A percentile compares a stretch with the other conserved stretches of the same genome.
Conservation (phyloP, 1,139 yeast species). For the Nematodospora anomalae region DNA sequence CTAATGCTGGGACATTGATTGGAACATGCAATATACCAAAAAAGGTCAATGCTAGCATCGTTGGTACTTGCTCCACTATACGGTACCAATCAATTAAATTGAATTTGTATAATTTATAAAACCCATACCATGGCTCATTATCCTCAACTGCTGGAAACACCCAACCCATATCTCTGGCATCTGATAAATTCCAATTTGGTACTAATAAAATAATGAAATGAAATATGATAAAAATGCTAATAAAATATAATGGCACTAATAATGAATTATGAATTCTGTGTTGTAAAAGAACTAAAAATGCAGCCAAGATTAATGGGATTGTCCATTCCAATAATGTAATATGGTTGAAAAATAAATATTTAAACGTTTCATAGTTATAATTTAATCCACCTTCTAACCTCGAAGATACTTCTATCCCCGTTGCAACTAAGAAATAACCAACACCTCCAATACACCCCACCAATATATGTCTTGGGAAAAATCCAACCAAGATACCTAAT, state of each 20-base stretch:
- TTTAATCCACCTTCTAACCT: constrained; percentile 71
- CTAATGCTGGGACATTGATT: constrained; percentile 94
- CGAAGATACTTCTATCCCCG: constrained; percentile 89
- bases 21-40: constrained; percentile 96
- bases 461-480: constrained; percentile 91
- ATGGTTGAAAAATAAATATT: constrained; percentile 38
- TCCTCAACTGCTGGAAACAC: constrained; percentile 69
- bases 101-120: constrained; percentile 73
- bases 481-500: constrained; percentile 85
- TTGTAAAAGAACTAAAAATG: constrained; percentile 61
- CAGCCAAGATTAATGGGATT: constrained; percentile 66
- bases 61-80: constrained; percentile 71
- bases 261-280: constrained; percentile 67
- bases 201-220: constrained; percentile 65
- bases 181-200: constrained; percentile 62
- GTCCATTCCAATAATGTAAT: constrained; percentile 66
- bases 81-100: constrained; percentile 70
- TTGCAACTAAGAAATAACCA: constrained; percentile 84
- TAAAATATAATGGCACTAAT: constrained; percentile 79
- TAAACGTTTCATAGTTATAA: constrained; percentile 59
- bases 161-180: constrained; percentile 79
- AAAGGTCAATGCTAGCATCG: constrained; percentile 93
- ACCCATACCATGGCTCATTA: constrained; percentile 84
- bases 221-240: constrained; percentile 64
- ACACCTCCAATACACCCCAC: constrained; percentile 99